A percentile compares a stretch with the other conserved stretches of the same genome.
Conservation (phyloP, 2,329 filamentous ascomycete species). For the Fusarium pseudoanthophilum region DNA sequence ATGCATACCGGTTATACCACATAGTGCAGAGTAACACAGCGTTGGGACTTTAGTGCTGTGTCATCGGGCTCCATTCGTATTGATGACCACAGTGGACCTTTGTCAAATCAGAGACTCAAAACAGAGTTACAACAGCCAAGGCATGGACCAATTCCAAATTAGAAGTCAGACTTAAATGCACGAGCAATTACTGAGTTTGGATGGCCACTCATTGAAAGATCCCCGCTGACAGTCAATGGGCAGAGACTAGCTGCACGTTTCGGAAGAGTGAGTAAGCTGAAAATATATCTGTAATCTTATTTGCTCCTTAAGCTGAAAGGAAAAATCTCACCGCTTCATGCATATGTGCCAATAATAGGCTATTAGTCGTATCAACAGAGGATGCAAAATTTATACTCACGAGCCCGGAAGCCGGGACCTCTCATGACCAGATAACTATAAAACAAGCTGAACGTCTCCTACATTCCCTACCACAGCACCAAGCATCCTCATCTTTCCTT, state of each 20-base stretch:
- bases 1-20: fast-evolving
- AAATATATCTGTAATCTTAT: too few species aligned
- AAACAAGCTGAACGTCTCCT: fast-evolving
- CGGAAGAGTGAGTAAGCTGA: neutral
- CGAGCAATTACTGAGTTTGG: neutral
- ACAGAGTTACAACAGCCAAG: neutral
- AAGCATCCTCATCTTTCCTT: neutral
- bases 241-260: neutral
- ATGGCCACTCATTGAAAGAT: neutral
- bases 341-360: too few species aligned
- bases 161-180: neutral
- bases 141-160: neutral
- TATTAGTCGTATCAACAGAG: too few species aligned
- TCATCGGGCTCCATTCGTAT: neutral
- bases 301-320: fast-evolving
- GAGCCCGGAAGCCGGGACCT: fast-evolving
- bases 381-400: too few species aligned
- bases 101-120: neutral
- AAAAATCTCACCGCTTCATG: too few species aligned
- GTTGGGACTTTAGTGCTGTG: neutral
- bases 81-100: neutral
- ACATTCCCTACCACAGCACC: fast-evolving
- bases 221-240: neutral
- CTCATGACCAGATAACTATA: neutral
- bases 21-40: neutral